A percentile compares a stretch with the other conserved stretches of the same genome.
phyloP scores from a whole-genome alignment of 2,329 filamentous ascomycete genomes.

The Amesomyces nigricolor region DNA sequence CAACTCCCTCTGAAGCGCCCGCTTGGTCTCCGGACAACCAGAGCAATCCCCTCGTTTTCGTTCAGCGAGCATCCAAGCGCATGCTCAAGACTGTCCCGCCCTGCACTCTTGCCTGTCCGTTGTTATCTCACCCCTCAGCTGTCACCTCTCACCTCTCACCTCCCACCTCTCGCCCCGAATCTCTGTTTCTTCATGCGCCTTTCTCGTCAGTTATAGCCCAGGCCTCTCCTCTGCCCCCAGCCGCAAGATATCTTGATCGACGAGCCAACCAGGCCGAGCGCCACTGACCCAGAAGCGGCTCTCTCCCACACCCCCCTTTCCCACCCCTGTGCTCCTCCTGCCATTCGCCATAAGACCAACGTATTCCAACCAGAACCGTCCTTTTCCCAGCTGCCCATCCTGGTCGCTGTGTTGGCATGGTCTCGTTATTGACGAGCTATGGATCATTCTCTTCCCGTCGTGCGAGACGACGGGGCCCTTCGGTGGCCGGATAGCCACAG shows the following conservation, averaged over 20 bases:
- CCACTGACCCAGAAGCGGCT: conserved; percentile 11
- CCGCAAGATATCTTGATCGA: conserved; percentile 25
- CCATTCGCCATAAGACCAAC: conserved; percentile 16
- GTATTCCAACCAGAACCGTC: conserved; percentile 14
- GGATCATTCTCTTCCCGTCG: conserved; percentile 40
- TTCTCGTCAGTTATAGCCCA: background rate
- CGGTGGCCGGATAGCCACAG: conserved; percentile 43
- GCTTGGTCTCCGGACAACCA: background rate
- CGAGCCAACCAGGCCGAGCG: conserved; percentile 22
- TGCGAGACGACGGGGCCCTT: conserved; percentile 39
- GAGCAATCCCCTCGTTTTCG: background rate
- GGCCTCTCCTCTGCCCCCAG: conserved; percentile 15
- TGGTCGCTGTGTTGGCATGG: conserved; percentile 34
- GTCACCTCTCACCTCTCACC: background rate
- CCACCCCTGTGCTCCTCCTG: conserved; percentile 7
- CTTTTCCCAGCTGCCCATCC: conserved; percentile 7
- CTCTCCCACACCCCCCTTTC: conserved; percentile 8
- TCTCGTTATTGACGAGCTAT: conserved; percentile 42
- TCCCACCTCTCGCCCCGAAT: conserved; percentile 2
- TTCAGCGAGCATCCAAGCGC: background rate
- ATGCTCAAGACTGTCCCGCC: no score
- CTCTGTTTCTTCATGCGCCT: conserved; percentile 13
- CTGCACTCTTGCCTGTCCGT: no score
- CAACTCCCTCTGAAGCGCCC: background rate
- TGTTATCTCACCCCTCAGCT: background rate